Percentiles rank a stretch among this genome's conserved stretches.
phyloP scores from a whole-genome alignment of 1,284 basidiomycete genomes.

The Microstroma glucosiphilum region DNA sequence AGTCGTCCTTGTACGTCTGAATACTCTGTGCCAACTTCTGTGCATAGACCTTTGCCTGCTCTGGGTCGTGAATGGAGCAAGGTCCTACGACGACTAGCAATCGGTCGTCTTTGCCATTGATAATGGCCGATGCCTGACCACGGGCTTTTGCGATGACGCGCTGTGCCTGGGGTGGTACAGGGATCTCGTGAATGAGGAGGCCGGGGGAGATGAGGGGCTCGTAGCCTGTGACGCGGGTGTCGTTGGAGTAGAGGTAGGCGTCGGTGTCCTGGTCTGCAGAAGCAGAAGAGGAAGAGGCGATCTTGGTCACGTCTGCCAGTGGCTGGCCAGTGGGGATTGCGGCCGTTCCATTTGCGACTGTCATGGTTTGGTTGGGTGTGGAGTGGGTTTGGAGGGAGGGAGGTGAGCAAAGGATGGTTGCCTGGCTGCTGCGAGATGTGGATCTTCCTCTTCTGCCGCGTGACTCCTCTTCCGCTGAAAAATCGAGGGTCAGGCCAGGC shows the following conservation, averaged over 20 bases:
- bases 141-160: slow-evolving; percentile 40
- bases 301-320: background rate
- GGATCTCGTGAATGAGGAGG: slow-evolving; percentile 44
- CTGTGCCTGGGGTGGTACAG: slow-evolving; percentile 32
- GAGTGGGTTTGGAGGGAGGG: too few relatives aligned
- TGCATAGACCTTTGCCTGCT: slow-evolving; percentile 78
- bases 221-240: slow-evolving; percentile 46
- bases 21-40: slow-evolving; percentile 26
- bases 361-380: too few relatives aligned
- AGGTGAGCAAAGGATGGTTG: too few relatives aligned
- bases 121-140: slow-evolving; percentile 31
- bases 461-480: too few relatives aligned
- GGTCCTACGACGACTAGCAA: slow-evolving; percentile 61
- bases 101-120: slow-evolving; percentile 47
- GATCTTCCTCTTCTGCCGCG: too few relatives aligned
- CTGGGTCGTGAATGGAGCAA: slow-evolving; percentile 86
- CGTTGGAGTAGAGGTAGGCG: slow-evolving; percentile 28
- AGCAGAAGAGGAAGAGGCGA: slow-evolving; percentile 5
- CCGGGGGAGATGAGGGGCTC: slow-evolving; percentile 47
- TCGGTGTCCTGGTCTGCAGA: too few relatives aligned
- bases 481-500: too few relatives aligned
- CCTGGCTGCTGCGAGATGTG: too few relatives aligned
- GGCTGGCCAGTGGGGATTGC: too few relatives aligned
- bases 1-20: slow-evolving; percentile 62
- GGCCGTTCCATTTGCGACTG: too few relatives aligned